These are phyloP conservation scores for Pleurotus ostreatus DNA, from an alignment of 768 basidiomycete species.

Conservation along the genomic window DNA sequence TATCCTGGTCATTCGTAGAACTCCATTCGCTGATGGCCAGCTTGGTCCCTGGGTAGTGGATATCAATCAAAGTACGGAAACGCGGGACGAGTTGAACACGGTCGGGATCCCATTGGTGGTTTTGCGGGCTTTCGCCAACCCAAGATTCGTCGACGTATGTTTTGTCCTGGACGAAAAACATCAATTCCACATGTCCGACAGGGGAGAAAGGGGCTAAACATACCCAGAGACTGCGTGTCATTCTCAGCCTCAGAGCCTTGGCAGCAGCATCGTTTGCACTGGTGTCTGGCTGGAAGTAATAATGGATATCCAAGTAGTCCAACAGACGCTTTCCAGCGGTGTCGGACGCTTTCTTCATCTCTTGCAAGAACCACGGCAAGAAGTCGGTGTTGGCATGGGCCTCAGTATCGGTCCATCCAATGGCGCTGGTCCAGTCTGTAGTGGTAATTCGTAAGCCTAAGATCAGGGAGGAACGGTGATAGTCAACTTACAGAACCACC, in stretches of 20 bases:
- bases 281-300: conserved; percentile 50
- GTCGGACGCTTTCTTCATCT: conserved; percentile 39
- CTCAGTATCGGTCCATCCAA: conserved; percentile 44
- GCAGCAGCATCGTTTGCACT: conserved; percentile 49
- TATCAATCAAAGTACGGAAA: conserved; percentile 42
- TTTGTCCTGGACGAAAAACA: conserved; percentile 27
- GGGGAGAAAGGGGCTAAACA: conserved; percentile 3
- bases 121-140: conserved; percentile 38
- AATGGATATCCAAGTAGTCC: conserved; percentile 56
- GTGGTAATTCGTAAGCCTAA: background rate
- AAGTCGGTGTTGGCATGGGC: conserved; percentile 52
- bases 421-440: conserved; percentile 47
- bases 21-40: conserved; percentile 51
- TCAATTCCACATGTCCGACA: background rate
- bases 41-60: conserved; percentile 52
- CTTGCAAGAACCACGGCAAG: conserved; percentile 49
- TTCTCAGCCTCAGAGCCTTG: conserved; percentile 44
- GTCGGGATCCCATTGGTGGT: conserved; percentile 43
- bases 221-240: conserved; percentile 51
- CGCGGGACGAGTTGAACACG: conserved; percentile 44
- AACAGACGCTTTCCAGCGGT: conserved; percentile 36
- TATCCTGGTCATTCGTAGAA: conserved; percentile 43
- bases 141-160: conserved; percentile 54
- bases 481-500: conserved; percentile 38
- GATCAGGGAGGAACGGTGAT: background rate